Base-by-base conservation (phyloP, 1,284 basidiomycete genomes). In the Ustilago shanxiensis region DNA sequence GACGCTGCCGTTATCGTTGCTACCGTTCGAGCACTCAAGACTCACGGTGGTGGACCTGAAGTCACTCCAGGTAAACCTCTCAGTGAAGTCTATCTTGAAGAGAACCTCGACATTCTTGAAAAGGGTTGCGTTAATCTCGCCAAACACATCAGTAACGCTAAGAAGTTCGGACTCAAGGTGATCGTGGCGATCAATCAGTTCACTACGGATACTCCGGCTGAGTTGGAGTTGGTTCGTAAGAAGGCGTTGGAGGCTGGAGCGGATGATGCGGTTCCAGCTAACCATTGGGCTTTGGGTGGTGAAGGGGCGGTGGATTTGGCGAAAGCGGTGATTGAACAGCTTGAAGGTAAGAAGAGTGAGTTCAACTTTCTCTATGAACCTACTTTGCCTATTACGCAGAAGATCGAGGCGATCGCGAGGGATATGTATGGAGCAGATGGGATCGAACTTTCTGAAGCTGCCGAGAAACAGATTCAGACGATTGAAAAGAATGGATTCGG, bases 31-130 rank as follows among this genome's bases (percentile, higher is more conserved):
- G 96, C 96, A 22, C 89, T 99, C 77, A 99, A 99, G 90, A 99
- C 98, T 94, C 96, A 99, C 87, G 96, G 96, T 60, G 96, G 96
- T 69, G 97, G 94, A 78, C 97, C 96, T 2, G 95, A 98, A 57
- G 97, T 99, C 45, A 93, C 94, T 3, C 96, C 97, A 31, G 97
- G 96, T 66, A 98, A 98, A 88, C 91, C 95, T 26, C 90, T 99
- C 41, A 92, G 93, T 79, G 93, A 95, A 53, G 95, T 95, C 49
- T 99, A 99, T 87, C 93, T 93, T 72, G 92, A 93, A 86, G 96
- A 99, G 88, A 92, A 98, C 86, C 89, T 98, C 60, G 93, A 93
- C 72, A 93, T 92, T 18, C 91, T 99, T 64, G 91, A 92, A 86
- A 93, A 93, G 86, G 96, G 96, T 49, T 96, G 93, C 88, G 92